Base-by-base conservation (phyloP, 139 green algal species). In the Zygnema cylindricum region DNA sequence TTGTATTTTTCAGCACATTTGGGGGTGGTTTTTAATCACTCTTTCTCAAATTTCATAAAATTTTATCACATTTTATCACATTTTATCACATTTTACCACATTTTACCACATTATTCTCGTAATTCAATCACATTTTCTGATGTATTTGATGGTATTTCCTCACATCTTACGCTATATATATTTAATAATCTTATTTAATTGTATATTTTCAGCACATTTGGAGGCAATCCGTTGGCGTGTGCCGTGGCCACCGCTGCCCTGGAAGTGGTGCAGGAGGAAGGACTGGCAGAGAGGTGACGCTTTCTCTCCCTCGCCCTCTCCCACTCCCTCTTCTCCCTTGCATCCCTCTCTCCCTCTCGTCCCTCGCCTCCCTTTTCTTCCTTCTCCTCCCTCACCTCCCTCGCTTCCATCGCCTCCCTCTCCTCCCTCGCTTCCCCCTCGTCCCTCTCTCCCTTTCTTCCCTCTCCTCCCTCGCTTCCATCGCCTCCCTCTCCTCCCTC, bases 191-290 rank as follows among this genome's bases (percentile, higher is more conserved):
- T n/a, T n/a, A n/a, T n/a, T n/a, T n/a, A n/a, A 79, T n/a, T 73
- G n/a, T 82, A 32, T 82, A 25, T 82, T 25, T 82, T 25, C 85
- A 92, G 88, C 81, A 94, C 91, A 1, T 94, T 91, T 81, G 97
- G 97, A 35, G 97, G 97, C 71, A 99, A 99, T 89, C 97, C 97
- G 1, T 86, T 99, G n/a, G 96, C 94, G 7, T 94, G 95, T 0
- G 77, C 83, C 2, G 97, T 99, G 49, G 97, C 93, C 3, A 94
- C 94, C 69, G 96, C 97, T 1, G 94, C 97, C 0, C 93, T 99
- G 25, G 54, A 98, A 91, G 96, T 98, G 55, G 94, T 99, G n/a
- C 78, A 96, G 0, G 97, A 99, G 0, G 97, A 99, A 92, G 86
- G 91, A 35, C 94, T 99, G n/a, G 90, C 94, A 0, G 95, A 98